These are phyloP conservation scores for Patellaria atrata DNA, from an alignment of 495 filamentous ascomycete species.

Conservation along the genomic window DNA sequence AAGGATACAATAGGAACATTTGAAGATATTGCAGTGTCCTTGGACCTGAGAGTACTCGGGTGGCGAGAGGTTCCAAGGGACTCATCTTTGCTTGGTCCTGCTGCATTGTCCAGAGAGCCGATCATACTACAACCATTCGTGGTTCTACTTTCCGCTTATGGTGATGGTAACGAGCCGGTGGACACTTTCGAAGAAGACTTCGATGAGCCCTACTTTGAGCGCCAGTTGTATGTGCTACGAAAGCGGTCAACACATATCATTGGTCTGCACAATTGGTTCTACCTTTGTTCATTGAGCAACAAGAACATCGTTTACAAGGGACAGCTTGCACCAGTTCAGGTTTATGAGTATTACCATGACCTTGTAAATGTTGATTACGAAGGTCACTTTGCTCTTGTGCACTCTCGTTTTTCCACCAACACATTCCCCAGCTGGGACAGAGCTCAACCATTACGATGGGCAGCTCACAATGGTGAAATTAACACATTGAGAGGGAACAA, in stretches of 20 bases:
- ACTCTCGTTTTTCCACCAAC: constrained; percentile 97
- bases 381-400: constrained; percentile 92
- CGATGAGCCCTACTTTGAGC: constrained; percentile 76
- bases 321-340: constrained; percentile 86
- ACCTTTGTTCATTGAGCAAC: constrained; percentile 93
- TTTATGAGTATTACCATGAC: constrained; percentile 99
- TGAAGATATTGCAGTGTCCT: constrained; percentile 75
- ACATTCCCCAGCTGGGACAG: constrained; percentile 99
- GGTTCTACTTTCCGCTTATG: constrained; percentile 75
- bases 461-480: constrained; percentile 98
- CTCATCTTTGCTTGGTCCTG: constrained; percentile 83
- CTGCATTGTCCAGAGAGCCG: constrained; percentile 85
- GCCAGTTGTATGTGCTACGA: constrained; percentile 84
- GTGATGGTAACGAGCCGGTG: constrained; percentile 69
- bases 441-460: constrained; percentile 93
- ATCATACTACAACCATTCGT: constrained; percentile 93
- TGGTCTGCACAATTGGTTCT: constrained; percentile 98
- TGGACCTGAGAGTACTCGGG: constrained; percentile 82
- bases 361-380: constrained; percentile 95
- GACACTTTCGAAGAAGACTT: constrained; percentile 63
- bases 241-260: constrained; percentile 92
- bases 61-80: constrained; percentile 95
- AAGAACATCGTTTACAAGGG: constrained; percentile 99
- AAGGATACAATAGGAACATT: constrained; percentile 78
- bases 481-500: constrained; percentile 98